phyloP scores from a whole-genome alignment of 228 moss, liverwort and hornwort species.

The Sphagnum magellanicum region DNA sequence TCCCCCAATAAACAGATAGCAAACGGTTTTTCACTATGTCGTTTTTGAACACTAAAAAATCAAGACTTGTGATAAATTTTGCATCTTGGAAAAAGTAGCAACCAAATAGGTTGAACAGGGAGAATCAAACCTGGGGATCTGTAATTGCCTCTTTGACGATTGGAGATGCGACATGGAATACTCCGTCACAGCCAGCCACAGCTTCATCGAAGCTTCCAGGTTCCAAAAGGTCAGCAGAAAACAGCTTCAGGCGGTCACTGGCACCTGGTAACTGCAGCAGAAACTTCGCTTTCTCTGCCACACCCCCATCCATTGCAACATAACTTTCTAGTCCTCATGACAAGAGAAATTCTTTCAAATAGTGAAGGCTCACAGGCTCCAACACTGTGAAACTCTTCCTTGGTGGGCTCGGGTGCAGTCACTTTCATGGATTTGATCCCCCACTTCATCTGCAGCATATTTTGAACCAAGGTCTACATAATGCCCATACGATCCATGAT shows the following conservation, averaged over 20 bases:
- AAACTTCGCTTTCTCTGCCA: conserved; percentile 50
- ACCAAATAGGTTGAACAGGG: conserved; percentile 5
- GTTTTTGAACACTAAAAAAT: too few relatives aligned
- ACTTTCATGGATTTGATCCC: not conserved
- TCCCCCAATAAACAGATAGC: not conserved
- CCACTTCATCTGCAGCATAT: not conserved
- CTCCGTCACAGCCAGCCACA: conserved; percentile 53
- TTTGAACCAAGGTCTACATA: not conserved
- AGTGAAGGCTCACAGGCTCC: not conserved
- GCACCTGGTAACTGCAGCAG: conserved; percentile 48
- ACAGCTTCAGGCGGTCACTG: conserved; percentile 38
- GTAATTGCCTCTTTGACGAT: conserved; percentile 37
- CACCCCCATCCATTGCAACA: not conserved
- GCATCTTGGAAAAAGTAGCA: not conserved
- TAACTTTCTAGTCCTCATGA: not conserved
- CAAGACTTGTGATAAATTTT: not conserved
- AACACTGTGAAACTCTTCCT: not conserved
- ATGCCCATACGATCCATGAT: not conserved
- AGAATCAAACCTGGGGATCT: conserved; percentile 21
- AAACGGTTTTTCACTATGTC: too few relatives aligned
- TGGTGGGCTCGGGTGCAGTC: not conserved
- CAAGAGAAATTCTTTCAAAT: not conserved
- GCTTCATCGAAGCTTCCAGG: conserved; percentile 51
- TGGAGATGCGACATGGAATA: conserved; percentile 73
- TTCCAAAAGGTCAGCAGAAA: conserved; percentile 47